phyloP scores from a whole-genome alignment of 2,329 filamentous ascomycete genomes.

The Venturia pyrina region DNA sequence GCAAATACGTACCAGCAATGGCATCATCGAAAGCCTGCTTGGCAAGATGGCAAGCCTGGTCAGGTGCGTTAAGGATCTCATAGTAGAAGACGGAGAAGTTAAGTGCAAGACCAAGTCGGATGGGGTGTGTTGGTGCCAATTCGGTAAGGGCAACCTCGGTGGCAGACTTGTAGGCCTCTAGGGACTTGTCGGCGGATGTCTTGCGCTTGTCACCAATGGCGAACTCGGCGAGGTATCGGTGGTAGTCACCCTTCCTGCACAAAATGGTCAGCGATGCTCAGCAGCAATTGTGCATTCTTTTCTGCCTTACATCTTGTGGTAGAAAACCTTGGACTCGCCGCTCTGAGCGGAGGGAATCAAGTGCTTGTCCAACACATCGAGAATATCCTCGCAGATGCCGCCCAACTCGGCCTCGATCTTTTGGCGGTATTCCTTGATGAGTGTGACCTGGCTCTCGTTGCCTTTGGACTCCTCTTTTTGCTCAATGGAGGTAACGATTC shows the following conservation, averaged over 20 bases:
- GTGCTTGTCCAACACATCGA: slow-evolving; percentile 87
- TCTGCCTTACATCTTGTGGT: slow-evolving; percentile 87
- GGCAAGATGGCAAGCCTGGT: slow-evolving; percentile 95
- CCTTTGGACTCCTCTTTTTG: slow-evolving; percentile 99
- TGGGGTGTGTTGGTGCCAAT: slow-evolving; percentile 84
- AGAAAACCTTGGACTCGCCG: slow-evolving; percentile 98
- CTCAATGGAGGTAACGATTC: slow-evolving; percentile 97
- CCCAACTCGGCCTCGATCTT: slow-evolving; percentile 96
- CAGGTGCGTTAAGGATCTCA: slow-evolving; percentile 96
- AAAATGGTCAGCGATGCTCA: slow-evolving; percentile 9
- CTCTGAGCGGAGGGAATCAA: slow-evolving; percentile 89
- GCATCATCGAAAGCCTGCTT: slow-evolving; percentile 96
- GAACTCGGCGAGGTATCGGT: slow-evolving; percentile 97
- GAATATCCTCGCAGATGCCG: slow-evolving; percentile 96
- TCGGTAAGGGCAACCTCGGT: slow-evolving; percentile 85
- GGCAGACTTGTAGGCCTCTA: slow-evolving; percentile 93
- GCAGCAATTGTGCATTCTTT: neutral
- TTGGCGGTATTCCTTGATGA: slow-evolving; percentile 97
- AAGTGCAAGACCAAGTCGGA: slow-evolving; percentile 81
- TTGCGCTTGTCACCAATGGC: slow-evolving; percentile 91
- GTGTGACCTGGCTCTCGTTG: slow-evolving; percentile 77
- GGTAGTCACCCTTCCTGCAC: slow-evolving; percentile 95
- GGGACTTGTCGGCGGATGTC: slow-evolving; percentile 84
- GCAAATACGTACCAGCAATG: slow-evolving; percentile 58
- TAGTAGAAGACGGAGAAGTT: slow-evolving; percentile 99